Evolutionary conservation across 176 grass and related monocot species (phyloP).

Genomic region (Carex pumila): DNA sequence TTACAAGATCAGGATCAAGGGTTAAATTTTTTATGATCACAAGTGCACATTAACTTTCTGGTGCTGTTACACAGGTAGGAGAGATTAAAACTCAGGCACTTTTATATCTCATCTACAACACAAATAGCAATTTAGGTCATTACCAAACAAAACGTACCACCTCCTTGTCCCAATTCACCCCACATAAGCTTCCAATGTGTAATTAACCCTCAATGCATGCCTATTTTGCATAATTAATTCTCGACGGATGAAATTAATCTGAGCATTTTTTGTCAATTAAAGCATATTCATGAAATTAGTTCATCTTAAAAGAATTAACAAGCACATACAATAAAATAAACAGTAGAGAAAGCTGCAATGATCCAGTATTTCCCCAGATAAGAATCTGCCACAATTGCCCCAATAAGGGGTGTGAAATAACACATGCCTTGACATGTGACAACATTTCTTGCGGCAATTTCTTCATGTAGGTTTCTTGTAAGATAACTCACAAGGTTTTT

Average conservation of each 20-base stretch:
- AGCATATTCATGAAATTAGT: neutral
- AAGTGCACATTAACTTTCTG: neutral
- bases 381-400: conserved; percentile 61
- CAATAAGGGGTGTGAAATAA: conserved; percentile 45
- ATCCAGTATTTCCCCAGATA: conserved; percentile 53
- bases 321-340: conserved; percentile 37
- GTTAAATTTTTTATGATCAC: neutral
- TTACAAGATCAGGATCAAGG: neutral
- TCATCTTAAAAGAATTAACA: neutral
- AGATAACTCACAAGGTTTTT: conserved; percentile 63
- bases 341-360: conserved; percentile 28
- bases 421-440: conserved; percentile 49
- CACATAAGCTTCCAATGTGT: neutral
- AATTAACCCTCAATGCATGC: too few relatives aligned
- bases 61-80: neutral
- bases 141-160: neutral
- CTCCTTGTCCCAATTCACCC: neutral
- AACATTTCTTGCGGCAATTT: conserved; percentile 49
- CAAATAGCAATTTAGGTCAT: neutral
- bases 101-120: neutral
- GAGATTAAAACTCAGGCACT: neutral
- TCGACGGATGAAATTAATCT: neutral
- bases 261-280: neutral
- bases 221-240: neutral
- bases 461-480: conserved; percentile 36